Evolutionary conservation across 805 yeast species (phyloP), one percentile per base, ranked within the genome.

Genomic region (Candida arabinofermentans): DNA sequence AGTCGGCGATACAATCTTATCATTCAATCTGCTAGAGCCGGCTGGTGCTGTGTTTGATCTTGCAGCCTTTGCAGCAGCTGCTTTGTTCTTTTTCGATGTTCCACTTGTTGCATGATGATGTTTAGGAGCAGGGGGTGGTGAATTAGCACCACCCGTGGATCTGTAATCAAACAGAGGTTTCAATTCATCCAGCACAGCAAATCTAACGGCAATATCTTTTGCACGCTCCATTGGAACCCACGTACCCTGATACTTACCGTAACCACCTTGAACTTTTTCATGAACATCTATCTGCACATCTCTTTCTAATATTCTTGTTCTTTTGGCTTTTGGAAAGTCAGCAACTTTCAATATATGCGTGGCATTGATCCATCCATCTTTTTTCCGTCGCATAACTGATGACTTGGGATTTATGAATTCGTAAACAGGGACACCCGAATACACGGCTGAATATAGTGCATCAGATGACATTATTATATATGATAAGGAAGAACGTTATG

Each of bases 241-340:
- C 2, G 97, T 90, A 14, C 96, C 97, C 63, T 91, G 98, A 63
- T 89, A 91, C 58, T 90, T 83, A 40, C 98, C 98, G 60, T 89
- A 90, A 2, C 98, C 98, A 47, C 98, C 98, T 63, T 90, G 98
- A 18, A 90, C 88, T 61, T 91, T 91, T 56, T 90, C 96, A 61
- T 90, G 97, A 16, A 71, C 65, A 5, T 95, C 96, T 32, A 75
- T 76, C 58, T 91, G 96, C n/a, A 91, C 96, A 49, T 90, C 96
- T 55, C 84, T 80, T 60, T 90, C 98, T 53, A 90, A 72, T 47
- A 90, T 88, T 54, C 95, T 82, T 16, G 97, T 90, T 51, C 98
- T 70, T 61, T 86, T 88, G 1, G 97, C 96, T 64, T 90, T 90
- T 46, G 96, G 95, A 61, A 89, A 89, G 59, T 86, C 83, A 36